Evolutionary conservation across 176 grass and related monocot genomes (phyloP).

Genomic region (Alloteropsis semialata): DNA sequence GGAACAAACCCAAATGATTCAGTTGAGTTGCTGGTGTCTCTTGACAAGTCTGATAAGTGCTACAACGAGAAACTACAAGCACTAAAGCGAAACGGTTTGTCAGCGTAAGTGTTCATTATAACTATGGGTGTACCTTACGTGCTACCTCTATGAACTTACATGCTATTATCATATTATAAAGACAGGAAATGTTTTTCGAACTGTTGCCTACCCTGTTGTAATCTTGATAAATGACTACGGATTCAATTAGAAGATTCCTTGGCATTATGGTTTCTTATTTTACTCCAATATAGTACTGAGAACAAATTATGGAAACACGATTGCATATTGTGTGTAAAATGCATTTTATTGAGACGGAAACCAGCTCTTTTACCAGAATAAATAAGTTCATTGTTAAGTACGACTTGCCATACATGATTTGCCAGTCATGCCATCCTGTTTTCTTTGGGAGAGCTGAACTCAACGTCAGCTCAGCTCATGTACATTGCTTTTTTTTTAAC

Average conservation of each 20-base stretch:
- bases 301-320: neutral
- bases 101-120: constrained; percentile 62
- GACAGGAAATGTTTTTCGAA: neutral
- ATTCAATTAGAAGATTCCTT: neutral
- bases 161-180: constrained; percentile 10
- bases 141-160: constrained; percentile 13
- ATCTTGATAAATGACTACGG: neutral
- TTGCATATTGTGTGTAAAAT: neutral
- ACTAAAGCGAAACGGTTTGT: constrained; percentile 65
- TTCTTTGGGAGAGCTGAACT: neutral
- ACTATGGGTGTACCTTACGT: neutral
- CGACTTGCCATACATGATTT: neutral
- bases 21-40: constrained; percentile 71
- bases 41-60: constrained; percentile 78
- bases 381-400: neutral
- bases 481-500: constrained; percentile 14
- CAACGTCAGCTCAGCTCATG: neutral
- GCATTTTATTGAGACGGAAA: neutral
- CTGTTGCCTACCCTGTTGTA: neutral
- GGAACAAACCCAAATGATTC: constrained; percentile 98
- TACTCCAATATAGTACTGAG: neutral
- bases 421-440: neutral
- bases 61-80: constrained; percentile 86
- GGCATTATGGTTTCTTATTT: constrained; percentile 2
- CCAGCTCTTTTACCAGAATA: neutral